Evolutionary conservation across 2,329 filamentous ascomycete species (phyloP), one percentile per base, ranked within the genome.

Genomic region (Hymenoscyphus repandus): DNA sequence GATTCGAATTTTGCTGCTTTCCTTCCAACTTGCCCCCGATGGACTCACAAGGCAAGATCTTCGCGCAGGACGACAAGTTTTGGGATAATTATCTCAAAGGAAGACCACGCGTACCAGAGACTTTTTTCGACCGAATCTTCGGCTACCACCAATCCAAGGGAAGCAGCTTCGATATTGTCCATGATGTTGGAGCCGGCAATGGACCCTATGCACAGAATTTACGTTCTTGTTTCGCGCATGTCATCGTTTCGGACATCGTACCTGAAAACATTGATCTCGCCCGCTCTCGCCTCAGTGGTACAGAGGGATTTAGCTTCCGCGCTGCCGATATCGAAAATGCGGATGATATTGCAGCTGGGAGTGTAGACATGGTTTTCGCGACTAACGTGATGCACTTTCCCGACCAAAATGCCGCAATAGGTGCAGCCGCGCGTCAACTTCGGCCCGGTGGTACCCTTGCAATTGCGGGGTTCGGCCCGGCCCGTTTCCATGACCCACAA

Each of bases 1-100:
- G n/a, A n/a, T n/a, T n/a, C n/a, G n/a, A n/a, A n/a, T n/a, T n/a
- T n/a, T n/a, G n/a, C n/a, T n/a, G n/a, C n/a, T n/a, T n/a, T n/a
- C n/a, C n/a, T n/a, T n/a, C n/a, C n/a, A n/a, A n/a, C n/a, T 37
- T 38, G 34, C 34, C 34, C 34, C 5, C 11, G 4, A 37, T 37
- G 34, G 15, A 37, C 34, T 39, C 37, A n/a, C 45, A 47, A 37
- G 6, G 30, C 13, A 30, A 33, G 33, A 50, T 50, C 13, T 50
- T 50, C 32, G 47, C 47, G 52, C 53, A 47, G 49, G 50, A 60
- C 50, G 38, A 58, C 15, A 36, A 49, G 3, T 65, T 64, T 43
- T 64, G 60, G 61, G 48, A 56, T 31, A 59, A 56, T 44, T 63
- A 65, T 31, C 49, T 60, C 31, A 59, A 56, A 41, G 60, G 61